A percentile compares a stretch with the other conserved stretches of the same genome.
phyloP scores from a whole-genome alignment of 2,329 filamentous ascomycete genomes.

The Aspergillus intermedius region DNA sequence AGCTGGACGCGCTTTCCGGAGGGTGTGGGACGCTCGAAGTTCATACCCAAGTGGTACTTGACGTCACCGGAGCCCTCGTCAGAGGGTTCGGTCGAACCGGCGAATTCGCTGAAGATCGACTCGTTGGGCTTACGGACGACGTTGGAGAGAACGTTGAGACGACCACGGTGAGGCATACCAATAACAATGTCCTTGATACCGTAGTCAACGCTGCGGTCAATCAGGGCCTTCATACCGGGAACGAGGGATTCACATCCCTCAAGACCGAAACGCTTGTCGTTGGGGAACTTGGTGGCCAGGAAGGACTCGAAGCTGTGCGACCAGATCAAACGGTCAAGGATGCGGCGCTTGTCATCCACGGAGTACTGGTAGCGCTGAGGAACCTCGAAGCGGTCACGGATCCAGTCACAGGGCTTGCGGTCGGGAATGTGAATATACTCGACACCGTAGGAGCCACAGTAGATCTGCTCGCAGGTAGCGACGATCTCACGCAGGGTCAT shows the following conservation, averaged over 20 bases:
- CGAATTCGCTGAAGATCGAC: conserved; percentile 98
- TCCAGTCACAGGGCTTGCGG: conserved; percentile 95
- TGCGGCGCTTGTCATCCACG: conserved; percentile 94
- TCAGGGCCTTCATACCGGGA: conserved; percentile 97
- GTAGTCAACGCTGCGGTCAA: conserved; percentile 96
- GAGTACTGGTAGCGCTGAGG: conserved; percentile 95
- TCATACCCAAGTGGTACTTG: conserved; percentile 99
- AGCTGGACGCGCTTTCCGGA: conserved; percentile 99
- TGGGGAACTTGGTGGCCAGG: conserved; percentile 94
- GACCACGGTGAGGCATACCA: conserved; percentile 97
- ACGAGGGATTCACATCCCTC: conserved; percentile 96
- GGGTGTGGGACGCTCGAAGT: conserved; percentile 96
- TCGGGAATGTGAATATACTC: conserved; percentile 99
- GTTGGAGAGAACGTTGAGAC: conserved; percentile 95
- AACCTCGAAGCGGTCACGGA: conserved; percentile 89
- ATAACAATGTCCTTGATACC: conserved; percentile 99
- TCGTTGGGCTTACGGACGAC: conserved; percentile 99
- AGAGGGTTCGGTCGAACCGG: conserved; percentile 75
- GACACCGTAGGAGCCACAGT: conserved; percentile 94
- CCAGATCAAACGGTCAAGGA: conserved; percentile 97
- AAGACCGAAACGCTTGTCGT: conserved; percentile 98
- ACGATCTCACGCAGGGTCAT: conserved; percentile 97
- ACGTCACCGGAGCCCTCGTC: conserved; percentile 98
- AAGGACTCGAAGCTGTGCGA: conserved; percentile 96
- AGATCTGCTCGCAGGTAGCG: conserved; percentile 85